Evolutionary conservation across 2,329 filamentous ascomycete genomes (phyloP), one percentile per base, ranked within the genome.

Genomic region (Clonostachys solani): DNA sequence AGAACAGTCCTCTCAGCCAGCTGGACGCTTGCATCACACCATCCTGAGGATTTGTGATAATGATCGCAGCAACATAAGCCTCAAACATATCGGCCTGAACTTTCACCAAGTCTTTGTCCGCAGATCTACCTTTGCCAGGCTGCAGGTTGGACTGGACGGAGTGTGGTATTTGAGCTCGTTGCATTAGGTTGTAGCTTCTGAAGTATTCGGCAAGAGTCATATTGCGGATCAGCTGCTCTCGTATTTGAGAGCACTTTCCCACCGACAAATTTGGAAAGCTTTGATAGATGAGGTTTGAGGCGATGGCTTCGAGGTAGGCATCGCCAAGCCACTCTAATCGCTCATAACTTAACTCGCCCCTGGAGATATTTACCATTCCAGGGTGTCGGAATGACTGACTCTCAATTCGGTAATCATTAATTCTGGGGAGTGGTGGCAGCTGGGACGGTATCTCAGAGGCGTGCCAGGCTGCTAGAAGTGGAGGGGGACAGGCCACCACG

Each of bases 321-420:
- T 97, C 92, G 7, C 92, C 92, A 8, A 96, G 75, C 69, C 92
- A 91, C 65, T 97, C 92, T 7, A 96, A 80, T 16, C 82, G 80
- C 59, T 96, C 92, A 64, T 96, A 96, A 57, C 64, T 66, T 23
- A 59, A 55, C 2, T 49, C 51, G 5, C 47, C 29, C 5, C 57
- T 58, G n/a, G 40, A 23, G 12, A 29, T 29, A 29, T 29, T 29
- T 29, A 9, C 9, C 23, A 12, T 60, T 2, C 80, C 82, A 2
- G 75, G 69, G 56, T 92, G 89, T 1, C 79, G 89, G 57, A 92
- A 86, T 12, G 83, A 80, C 15, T 82, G 77, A 23, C 67, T 69
- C 55, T 84, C 80, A 16, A 92, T 72, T 18, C 70, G 65, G 0
- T 74, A 67, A 52, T 90, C 77, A 6, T 73, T 58, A 44, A 90